Evolutionary conservation across 352 stramenopile genomes (phyloP).

Genomic region (Detonula confervacea): DNA sequence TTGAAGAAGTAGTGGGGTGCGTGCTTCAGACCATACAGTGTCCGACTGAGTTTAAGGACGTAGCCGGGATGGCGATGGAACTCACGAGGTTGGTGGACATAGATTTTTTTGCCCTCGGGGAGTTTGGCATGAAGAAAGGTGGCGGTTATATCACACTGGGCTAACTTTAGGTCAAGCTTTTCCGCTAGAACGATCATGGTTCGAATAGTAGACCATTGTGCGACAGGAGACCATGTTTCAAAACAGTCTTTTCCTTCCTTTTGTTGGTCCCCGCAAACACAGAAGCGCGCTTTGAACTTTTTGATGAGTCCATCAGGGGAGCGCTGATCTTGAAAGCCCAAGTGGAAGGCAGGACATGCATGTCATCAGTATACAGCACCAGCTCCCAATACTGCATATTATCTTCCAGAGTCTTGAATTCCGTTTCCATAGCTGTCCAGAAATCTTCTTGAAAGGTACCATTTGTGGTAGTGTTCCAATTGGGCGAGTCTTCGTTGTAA

Average conservation of each 20-base stretch:
- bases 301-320: conserved; percentile 8
- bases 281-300: conserved; percentile 44
- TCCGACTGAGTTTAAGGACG: conserved; percentile 37
- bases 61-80: conserved; percentile 19
- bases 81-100: conserved; percentile 36
- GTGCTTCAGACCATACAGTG: conserved; percentile 53
- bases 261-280: conserved; percentile 21
- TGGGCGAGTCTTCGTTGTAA: conserved; percentile 15
- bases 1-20: conserved; percentile 46
- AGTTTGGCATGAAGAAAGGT: conserved; percentile 44
- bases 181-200: conserved; percentile 46
- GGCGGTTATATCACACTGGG: conserved; percentile 26
- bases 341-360: conserved; percentile 24
- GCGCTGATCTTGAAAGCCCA: conserved; percentile 8
- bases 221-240: conserved; percentile 29
- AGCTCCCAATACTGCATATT: conserved; percentile 20
- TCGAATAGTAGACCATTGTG: conserved; percentile 26
- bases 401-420: conserved; percentile 18
- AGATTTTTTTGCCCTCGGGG: conserved; percentile 14
- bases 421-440: conserved; percentile 25
- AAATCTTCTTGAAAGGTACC: conserved; percentile 1
- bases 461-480: conserved; percentile 8
- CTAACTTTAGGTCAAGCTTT: not conserved
- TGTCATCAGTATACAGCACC: conserved; percentile 5
- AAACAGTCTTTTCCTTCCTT: conserved; percentile 34